Conservation (phyloP, 2,329 filamentous ascomycete species). For the Orbilia blumenaviensis region DNA sequence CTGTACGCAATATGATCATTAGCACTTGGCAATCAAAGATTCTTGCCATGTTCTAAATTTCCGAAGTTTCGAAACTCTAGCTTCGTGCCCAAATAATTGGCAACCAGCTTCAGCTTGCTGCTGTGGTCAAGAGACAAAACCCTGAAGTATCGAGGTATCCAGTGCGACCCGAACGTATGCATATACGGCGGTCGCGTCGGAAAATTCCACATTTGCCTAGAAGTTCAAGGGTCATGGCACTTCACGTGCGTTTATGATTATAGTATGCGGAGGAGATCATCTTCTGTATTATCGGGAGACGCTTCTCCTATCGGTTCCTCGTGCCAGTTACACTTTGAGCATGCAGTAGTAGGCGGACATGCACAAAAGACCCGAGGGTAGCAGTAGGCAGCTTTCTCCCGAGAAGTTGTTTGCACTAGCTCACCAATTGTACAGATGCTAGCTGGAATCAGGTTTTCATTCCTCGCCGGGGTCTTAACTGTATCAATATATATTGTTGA, state of each 20-base stretch:
- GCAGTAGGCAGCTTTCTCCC: neutral
- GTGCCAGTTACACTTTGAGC: neutral
- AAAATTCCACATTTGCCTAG: neutral
- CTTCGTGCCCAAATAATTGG: too few relatives aligned
- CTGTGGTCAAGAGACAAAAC: too few relatives aligned
- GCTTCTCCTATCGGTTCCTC: neutral
- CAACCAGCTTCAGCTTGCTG: too few relatives aligned
- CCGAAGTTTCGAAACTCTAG: too few relatives aligned
- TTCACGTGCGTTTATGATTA: neutral
- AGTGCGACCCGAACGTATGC: too few relatives aligned
- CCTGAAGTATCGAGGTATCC: too few relatives aligned
- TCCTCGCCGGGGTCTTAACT: neutral
- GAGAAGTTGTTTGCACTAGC: neutral
- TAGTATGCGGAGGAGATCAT: neutral
- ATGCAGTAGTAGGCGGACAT: neutral
- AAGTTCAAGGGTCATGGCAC: neutral
- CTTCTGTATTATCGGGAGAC: neutral
- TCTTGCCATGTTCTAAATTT: too few relatives aligned
- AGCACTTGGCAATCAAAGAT: too few relatives aligned
- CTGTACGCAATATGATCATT: too few relatives aligned
- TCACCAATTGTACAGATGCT: neutral
- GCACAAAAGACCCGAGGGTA: neutral
- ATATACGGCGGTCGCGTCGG: too few relatives aligned
- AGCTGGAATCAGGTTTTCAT: conserved; percentile 7
- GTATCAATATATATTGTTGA: neutral